These are phyloP conservation scores for Furculomyces boomerangus DNA, from an alignment of 371 early-diverging fungal genomes.

Conservation along the genomic window DNA sequence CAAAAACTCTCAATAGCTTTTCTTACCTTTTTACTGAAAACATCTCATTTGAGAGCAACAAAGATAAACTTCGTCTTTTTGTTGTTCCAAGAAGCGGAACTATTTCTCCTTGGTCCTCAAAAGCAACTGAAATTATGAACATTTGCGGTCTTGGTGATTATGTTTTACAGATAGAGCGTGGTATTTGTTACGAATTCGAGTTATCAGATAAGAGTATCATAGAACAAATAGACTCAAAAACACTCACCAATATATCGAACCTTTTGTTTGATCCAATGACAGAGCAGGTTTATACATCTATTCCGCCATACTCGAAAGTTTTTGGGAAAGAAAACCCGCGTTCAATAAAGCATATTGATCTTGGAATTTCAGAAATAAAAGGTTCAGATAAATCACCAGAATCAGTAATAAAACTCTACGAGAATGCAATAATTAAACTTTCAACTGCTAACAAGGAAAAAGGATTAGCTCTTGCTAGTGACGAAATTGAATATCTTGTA, in stretches of 20 bases:
- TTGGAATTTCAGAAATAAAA: background rate
- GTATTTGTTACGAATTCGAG: conserved; percentile 38
- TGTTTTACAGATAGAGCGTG: conserved; percentile 76
- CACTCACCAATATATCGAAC: conserved; percentile 25
- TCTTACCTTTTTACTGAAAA: too few species aligned
- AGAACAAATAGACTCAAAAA: background rate
- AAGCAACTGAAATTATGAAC: conserved; percentile 89
- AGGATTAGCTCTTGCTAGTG: conserved; percentile 81
- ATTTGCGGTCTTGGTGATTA: conserved; percentile 55
- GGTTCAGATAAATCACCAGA: background rate
- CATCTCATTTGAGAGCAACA: too few species aligned
- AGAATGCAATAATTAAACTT: conserved; percentile 37
- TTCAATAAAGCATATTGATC: conserved; percentile 52
- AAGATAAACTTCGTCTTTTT: too few species aligned
- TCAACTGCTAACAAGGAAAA: conserved; percentile 62
- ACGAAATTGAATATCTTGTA: conserved; percentile 88
- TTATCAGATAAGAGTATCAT: conserved; percentile 3
- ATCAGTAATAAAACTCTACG: conserved; percentile 12
- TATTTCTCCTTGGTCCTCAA: conserved; percentile 97
- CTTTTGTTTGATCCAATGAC: conserved; percentile 88
- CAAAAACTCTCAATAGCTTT: too few species aligned
- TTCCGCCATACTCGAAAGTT: conserved; percentile 43
- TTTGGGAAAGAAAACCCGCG: conserved; percentile 60
- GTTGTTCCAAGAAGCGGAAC: conserved; percentile 83
- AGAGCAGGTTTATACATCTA: conserved; percentile 36